Base-by-base conservation (phyloP, 2,329 filamentous ascomycete species). In the Penicillium sp. region DNA sequence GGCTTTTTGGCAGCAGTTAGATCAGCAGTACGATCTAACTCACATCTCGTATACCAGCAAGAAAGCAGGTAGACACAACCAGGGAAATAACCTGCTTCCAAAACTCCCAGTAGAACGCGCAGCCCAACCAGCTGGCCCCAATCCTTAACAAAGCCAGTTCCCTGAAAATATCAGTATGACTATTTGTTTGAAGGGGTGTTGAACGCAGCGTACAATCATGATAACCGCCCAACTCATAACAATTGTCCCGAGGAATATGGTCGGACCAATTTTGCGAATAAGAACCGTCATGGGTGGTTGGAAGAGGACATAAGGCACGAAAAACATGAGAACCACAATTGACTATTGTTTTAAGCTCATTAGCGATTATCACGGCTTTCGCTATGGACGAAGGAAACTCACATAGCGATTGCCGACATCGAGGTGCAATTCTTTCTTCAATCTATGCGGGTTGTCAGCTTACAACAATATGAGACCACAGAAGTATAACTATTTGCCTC, bases 61-160 rank as follows among this genome's bases (percentile, higher is more conserved):
- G 83, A 87, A n/a, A 91, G 80, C 5, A 91, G 75, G 65, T 90
- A 91, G 0, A 89, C 86, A 47, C 83, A 87, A 48, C 83, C 83
- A 0, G 87, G 87, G 71, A 90, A 91, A 72, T 88, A 90, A 0
- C 87, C 77, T 26, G 67, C 68, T 49, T 71, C 68, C 13, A 70
- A 28, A n/a, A 66, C 24, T 45, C 66, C 69, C 1, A 70, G 60
- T 6, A 71, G 52, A 4, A 67, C 54, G 29, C 67, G 67, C 24
- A 64, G 52, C 7, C 45, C 67, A 7, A 64, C 59, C 55, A 71
- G 55, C 18, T 66, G 55, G 5, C 62, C 55, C 64, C 66, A 71
- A 18, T 69, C 55, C 21, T 70, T 66, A 3, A 59, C 60, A 19
- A 70, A 70, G 9, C 68, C 68, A 51, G 63, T 70, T 39, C 67